These are phyloP conservation scores for Curvularia sp. DNA, from an alignment of 2,329 filamentous ascomycete species.

Conservation along the genomic window DNA sequence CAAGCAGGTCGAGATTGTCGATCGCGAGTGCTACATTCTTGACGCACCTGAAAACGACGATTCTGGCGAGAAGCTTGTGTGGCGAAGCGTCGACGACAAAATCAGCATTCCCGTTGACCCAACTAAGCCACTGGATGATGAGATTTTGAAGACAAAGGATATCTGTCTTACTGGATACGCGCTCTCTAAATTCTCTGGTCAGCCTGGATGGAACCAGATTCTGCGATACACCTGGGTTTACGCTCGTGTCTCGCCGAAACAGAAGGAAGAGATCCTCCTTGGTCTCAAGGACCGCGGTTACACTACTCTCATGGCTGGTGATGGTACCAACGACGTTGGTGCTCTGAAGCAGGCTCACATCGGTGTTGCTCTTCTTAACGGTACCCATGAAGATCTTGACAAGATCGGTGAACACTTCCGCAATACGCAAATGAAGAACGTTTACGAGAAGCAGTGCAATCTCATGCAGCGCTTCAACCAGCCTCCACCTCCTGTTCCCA, in stretches of 20 bases:
- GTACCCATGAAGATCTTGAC: slow-evolving; percentile 86
- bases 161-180: slow-evolving; percentile 96
- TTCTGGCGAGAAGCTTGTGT: slow-evolving; percentile 81
- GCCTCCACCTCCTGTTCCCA: slow-evolving; percentile 87
- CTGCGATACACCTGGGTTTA: slow-evolving; percentile 96
- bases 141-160: slow-evolving; percentile 85
- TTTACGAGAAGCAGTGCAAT: slow-evolving; percentile 93
- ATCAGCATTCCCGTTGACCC: slow-evolving; percentile 85
- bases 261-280: slow-evolving; percentile 98
- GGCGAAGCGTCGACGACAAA: slow-evolving; percentile 94
- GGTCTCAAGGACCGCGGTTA: slow-evolving; percentile 96
- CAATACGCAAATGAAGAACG: slow-evolving; percentile 96
- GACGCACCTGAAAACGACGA: slow-evolving; percentile 92
- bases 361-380: slow-evolving; percentile 93
- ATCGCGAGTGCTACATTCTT: slow-evolving; percentile 91
- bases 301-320: slow-evolving; percentile 97
- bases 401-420: slow-evolving; percentile 93
- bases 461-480: slow-evolving; percentile 97
- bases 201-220: slow-evolving; percentile 76
- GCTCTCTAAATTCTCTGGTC: slow-evolving; percentile 83
- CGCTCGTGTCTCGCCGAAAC: slow-evolving; percentile 95
- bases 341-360: slow-evolving; percentile 98
- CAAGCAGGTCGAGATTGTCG: slow-evolving; percentile 94
- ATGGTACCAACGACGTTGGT: slow-evolving; percentile 97
- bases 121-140: slow-evolving; percentile 76